Evolutionary conservation across 2,329 filamentous ascomycete species (phyloP), one percentile per base, ranked within the genome.

Genomic region (Metarhizium guizhouense): DNA sequence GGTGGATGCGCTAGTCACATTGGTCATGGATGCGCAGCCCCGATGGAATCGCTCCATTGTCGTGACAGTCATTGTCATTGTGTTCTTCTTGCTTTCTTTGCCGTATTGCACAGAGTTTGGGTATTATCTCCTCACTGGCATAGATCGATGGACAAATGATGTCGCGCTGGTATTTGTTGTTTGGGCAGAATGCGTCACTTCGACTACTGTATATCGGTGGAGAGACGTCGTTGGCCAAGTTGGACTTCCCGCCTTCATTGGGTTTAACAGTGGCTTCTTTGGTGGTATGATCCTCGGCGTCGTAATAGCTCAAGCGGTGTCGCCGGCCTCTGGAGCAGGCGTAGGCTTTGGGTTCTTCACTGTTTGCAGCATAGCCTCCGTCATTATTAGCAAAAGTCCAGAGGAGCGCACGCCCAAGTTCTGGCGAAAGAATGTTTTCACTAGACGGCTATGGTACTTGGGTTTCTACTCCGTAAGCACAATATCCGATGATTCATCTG

Each of bases 71-170:
- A 64, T 82, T 14, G 77, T 76, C 20, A 49, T 80, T 0, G 16
- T 77, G 14, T 81, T 75, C 0, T 81, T 82, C 60, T 70, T 81
- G 14, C 67, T 82, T 61, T 82, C 76, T 32, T 63, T 83, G 10
- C 77, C 78, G 0, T 83, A 81, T 63, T 81, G 79, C 64, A 82
- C 80, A 0, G 72, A 81, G 54, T 81, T 83, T 42, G 80, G 80
- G 4, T 82, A 78, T 62, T 77, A 80, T 56, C 71, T 82, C 0
- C 70, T 83, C 2, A 74, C 76, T 30, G 80, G 78, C 1, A 72
- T 83, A 14, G 80, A 83, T 54, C 67, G 74, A 2, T 83, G 79
- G 79, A 72, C 79, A 57, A 83, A 80, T 63, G 78, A 82, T 59
- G 71, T 80, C 6, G 70, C 74, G 16, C 62, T 83, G 20, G 73